phyloP scores from a whole-genome alignment of 2,329 filamentous ascomycete genomes.

The Alternaria ethzedia region DNA sequence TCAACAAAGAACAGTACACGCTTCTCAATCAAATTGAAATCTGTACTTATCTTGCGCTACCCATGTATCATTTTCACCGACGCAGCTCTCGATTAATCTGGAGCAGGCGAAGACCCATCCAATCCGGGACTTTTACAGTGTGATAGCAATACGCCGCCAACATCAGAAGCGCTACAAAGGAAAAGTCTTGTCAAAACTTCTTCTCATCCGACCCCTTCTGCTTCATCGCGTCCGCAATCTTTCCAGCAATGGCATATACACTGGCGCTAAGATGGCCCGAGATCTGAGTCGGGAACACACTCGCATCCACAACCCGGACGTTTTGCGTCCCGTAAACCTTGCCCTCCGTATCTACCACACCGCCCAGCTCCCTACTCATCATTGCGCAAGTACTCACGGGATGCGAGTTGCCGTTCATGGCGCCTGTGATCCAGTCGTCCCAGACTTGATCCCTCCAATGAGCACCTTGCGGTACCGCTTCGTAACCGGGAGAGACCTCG shows the following conservation, averaged over 20 bases:
- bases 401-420: conserved; percentile 39
- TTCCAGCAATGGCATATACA: conserved; percentile 49
- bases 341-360: conserved; percentile 42
- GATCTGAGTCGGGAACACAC: conserved; percentile 43
- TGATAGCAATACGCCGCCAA: not conserved
- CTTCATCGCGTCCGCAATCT: conserved; percentile 37
- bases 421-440: conserved; percentile 29
- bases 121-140: not conserved
- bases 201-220: not conserved
- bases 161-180: not conserved
- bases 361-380: conserved; percentile 38
- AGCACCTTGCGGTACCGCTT: conserved; percentile 27
- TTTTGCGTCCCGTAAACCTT: conserved; percentile 44
- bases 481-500: conserved; percentile 30
- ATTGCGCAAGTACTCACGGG: conserved; percentile 45
- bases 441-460: conserved; percentile 23
- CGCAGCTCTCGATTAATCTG: not conserved
- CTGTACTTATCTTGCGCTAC: not conserved
- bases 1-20: not conserved
- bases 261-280: conserved; percentile 45
- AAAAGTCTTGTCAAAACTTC: not conserved
- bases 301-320: conserved; percentile 49
- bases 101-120: not conserved
- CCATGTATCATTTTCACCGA: not conserved
- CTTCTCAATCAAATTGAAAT: not conserved